Percentiles rank a stretch among this genome's conserved stretches.
Conservation (phyloP, 164 flowering plant genomes). For the Aristolochia californica region DNA sequence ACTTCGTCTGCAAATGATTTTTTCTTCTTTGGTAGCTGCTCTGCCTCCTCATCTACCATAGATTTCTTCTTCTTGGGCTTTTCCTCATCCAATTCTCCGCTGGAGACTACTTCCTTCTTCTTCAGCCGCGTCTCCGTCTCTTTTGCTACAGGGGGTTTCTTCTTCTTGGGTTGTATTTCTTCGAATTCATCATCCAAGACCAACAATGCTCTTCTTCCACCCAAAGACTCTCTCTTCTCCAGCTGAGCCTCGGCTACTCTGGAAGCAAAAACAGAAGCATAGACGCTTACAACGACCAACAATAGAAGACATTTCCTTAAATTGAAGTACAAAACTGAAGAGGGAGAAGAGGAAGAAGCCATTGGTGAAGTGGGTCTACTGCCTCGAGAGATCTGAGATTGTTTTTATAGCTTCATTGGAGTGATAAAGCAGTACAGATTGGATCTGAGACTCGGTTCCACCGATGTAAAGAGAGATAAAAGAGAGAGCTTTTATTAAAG, state of each 20-base stretch:
- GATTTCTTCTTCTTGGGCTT: constrained; percentile 3
- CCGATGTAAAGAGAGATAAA: constrained; percentile 1
- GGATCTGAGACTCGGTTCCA: neutral
- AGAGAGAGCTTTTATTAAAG: neutral
- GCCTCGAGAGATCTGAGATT: constrained; percentile 1
- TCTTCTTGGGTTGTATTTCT: neutral
- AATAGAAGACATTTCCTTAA: constrained; percentile 9
- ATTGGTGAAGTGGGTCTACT: constrained; percentile 8
- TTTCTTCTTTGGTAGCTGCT: neutral
- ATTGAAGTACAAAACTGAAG: neutral
- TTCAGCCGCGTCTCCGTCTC: neutral
- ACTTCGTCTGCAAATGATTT: neutral
- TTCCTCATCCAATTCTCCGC: neutral
- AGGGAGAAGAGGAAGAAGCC: constrained; percentile 8
- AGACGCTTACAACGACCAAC: constrained; percentile 12
- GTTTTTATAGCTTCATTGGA: neutral
- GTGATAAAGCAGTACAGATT: neutral
- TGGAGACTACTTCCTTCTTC: neutral
- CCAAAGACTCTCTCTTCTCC: neutral
- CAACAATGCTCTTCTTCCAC: constrained; percentile 10
- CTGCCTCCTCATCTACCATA: neutral
- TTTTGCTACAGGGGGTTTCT: neutral
- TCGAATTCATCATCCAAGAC: constrained; percentile 3
- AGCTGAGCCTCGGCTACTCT: constrained; percentile 9
- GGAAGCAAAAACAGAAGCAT: constrained; percentile 8